Conservation (phyloP, 768 basidiomycete genomes). For the Lanmaoa pseudosensibilis region DNA sequence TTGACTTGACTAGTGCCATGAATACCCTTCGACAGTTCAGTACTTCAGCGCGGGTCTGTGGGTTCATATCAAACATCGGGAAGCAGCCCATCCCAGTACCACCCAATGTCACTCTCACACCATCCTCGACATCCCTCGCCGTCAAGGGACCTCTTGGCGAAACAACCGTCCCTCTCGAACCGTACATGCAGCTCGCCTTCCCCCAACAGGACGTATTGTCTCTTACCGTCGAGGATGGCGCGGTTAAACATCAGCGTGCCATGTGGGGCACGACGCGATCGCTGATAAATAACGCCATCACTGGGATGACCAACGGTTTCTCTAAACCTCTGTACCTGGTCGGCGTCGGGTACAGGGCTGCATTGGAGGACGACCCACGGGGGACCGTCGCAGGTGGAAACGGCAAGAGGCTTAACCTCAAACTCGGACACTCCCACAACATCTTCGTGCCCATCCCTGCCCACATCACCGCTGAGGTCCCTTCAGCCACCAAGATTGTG, state of each 20-base stretch:
- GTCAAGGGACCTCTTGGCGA: slow-evolving; percentile 62
- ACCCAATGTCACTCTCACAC: slow-evolving; percentile 43
- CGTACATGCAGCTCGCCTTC: slow-evolving; percentile 44
- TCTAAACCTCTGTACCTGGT: slow-evolving; percentile 82
- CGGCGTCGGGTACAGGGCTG: slow-evolving; percentile 91
- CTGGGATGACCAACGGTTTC: slow-evolving; percentile 88
- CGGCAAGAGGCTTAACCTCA: slow-evolving; percentile 79
- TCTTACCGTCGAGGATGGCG: slow-evolving; percentile 54
- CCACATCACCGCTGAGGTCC: slow-evolving; percentile 78
- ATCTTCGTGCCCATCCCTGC: slow-evolving; percentile 81
- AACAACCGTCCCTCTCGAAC: slow-evolving; percentile 46
- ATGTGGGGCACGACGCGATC: slow-evolving; percentile 97
- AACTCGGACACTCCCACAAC: slow-evolving; percentile 89
- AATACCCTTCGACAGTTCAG: slow-evolving; percentile 43
- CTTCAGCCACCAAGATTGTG: slow-evolving; percentile 79
- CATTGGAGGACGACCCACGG: slow-evolving; percentile 77
- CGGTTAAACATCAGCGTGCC: slow-evolving; percentile 73
- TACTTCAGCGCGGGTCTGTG: slow-evolving; percentile 48
- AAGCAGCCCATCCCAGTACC: slow-evolving; percentile 60
- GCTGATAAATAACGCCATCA: slow-evolving; percentile 84
- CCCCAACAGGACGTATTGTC: slow-evolving; percentile 35
- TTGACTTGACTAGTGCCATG: slow-evolving; percentile 7
- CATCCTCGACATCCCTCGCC: slow-evolving; percentile 38
- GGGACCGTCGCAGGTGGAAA: slow-evolving; percentile 55
- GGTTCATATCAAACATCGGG: slow-evolving; percentile 58